A percentile compares a stretch with the other conserved stretches of the same genome.
Conservation (phyloP, 163 green algal species). For the Scenedesmus sp. region DNA sequence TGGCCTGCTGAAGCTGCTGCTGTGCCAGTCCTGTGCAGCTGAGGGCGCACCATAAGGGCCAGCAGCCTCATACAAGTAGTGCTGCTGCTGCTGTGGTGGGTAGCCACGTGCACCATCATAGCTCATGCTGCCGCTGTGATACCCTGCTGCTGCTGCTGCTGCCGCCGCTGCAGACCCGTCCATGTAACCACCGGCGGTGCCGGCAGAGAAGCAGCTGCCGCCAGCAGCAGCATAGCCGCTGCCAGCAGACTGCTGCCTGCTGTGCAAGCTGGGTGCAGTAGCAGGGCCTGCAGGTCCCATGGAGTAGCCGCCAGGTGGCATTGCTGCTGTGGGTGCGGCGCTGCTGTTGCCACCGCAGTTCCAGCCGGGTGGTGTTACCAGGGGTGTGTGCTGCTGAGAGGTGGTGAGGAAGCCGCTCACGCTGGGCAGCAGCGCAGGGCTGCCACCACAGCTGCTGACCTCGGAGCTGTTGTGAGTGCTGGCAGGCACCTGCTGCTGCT, state of each 20-base stretch:
- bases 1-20: background rate
- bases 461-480: slow-evolving; percentile 35
- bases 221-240: background rate
- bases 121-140: background rate
- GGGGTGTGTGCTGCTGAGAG: background rate
- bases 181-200: background rate
- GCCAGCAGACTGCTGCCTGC: background rate
- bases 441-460: slow-evolving; percentile 45
- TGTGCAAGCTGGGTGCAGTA: background rate
- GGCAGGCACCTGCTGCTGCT: slow-evolving; percentile 20
- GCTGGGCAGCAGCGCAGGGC: background rate
- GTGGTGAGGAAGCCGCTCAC: background rate
- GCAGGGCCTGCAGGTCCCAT: background rate
- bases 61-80: background rate
- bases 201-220: slow-evolving; percentile 9
- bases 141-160: background rate
- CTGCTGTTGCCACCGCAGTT: background rate
- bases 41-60: background rate
- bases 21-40: background rate
- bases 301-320: background rate
- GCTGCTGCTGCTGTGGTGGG: background rate
- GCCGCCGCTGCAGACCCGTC: background rate
- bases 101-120: background rate
- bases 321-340: background rate
- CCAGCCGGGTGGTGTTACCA: background rate